phyloP scores from a whole-genome alignment of 192 early-diverging fungal genomes.

The Backusella morwellensis region DNA sequence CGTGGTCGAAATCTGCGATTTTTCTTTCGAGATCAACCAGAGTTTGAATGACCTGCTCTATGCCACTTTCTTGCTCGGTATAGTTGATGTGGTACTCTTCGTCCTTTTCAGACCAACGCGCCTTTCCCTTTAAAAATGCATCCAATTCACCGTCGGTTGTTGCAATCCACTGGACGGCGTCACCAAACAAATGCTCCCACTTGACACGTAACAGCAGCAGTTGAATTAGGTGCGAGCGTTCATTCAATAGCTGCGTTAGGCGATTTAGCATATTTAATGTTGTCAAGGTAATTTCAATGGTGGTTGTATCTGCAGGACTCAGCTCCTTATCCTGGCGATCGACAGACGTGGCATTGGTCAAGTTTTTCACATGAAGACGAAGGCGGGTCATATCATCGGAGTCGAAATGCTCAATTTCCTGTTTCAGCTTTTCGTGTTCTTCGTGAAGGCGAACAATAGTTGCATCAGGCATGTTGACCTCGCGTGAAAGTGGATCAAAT shows the following conservation, averaged over 20 bases:
- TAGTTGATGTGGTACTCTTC: not conserved
- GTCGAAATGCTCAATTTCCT: constrained; percentile 36
- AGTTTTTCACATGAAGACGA: constrained; percentile 33
- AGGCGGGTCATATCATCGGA: constrained; percentile 36
- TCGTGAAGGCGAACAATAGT: constrained; percentile 15
- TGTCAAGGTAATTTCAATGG: constrained; percentile 37
- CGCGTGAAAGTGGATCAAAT: constrained; percentile 20
- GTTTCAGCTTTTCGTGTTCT: constrained; percentile 32
- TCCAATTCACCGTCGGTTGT: constrained; percentile 20
- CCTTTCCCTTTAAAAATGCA: constrained; percentile 21
- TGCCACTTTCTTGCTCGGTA: not conserved
- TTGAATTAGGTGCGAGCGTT: constrained; percentile 19
- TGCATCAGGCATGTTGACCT: constrained; percentile 2
- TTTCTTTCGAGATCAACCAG: constrained; percentile 18
- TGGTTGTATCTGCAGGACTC: constrained; percentile 38
- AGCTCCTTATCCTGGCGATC: constrained; percentile 7
- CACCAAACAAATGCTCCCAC: constrained; percentile 36
- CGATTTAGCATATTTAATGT: constrained; percentile 35
- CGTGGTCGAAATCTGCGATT: constrained; percentile 25
- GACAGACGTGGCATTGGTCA: not conserved
- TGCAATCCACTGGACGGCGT: constrained; percentile 26
- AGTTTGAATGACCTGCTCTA: constrained; percentile 8
- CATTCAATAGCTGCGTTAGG: constrained; percentile 19
- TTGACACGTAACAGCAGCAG: constrained; percentile 26
- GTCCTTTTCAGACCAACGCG: constrained; percentile 21